Base-by-base conservation (phyloP, 192 early-diverging fungal species). In the Thoreauomyces humboldtii region DNA sequence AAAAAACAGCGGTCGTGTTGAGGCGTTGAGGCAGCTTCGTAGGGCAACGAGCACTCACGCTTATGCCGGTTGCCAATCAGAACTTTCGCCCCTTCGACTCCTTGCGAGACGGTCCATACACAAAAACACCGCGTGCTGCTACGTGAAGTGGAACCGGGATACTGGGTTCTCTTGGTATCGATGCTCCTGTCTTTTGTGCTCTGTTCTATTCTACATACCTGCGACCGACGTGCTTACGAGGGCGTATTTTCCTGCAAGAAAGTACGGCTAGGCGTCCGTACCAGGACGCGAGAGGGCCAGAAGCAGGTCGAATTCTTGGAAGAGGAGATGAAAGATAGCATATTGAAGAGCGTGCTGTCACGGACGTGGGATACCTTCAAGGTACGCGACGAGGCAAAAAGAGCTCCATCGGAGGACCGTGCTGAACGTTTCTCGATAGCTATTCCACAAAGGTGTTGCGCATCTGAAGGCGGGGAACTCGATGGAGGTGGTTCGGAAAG, bases 121-220 rank as follows among this genome's bases (percentile, higher is more conserved):
- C 46, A 34, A 0, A 75, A 70, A 31, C 63, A 59, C 29, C 36
- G 73, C 12, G 53, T 59, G n/a, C 37, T 63, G 7, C 41, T 75
- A 7, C 45, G 36, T 15, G 25, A 75, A 38, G 36, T 37, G 7
- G 73, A 75, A 52, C 34, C 31, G 29, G 68, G 63, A 7, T 75
- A 65, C 34, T 75, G 73, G 73, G 52, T 71, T 53, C 7, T 71
- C 9, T n/a, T 75, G 73, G 73, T 75, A 65, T 21, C 24, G 0
- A 0, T 21, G n/a, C 25, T 11, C 1, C 15, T 1, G 11, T 33
- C 9, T 34, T 25, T 53, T 38, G n/a, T n/a, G n/a, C n/a, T 17
- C 24, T 56, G 37, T 29, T 43, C 31, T 33, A n/a, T n/a, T n/a
- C n/a, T n/a, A n/a, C n/a, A n/a, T n/a, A n/a, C n/a, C n/a, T n/a